Conservation (phyloP, 2,329 filamentous ascomycete genomes). For the Phoma sp. region DNA sequence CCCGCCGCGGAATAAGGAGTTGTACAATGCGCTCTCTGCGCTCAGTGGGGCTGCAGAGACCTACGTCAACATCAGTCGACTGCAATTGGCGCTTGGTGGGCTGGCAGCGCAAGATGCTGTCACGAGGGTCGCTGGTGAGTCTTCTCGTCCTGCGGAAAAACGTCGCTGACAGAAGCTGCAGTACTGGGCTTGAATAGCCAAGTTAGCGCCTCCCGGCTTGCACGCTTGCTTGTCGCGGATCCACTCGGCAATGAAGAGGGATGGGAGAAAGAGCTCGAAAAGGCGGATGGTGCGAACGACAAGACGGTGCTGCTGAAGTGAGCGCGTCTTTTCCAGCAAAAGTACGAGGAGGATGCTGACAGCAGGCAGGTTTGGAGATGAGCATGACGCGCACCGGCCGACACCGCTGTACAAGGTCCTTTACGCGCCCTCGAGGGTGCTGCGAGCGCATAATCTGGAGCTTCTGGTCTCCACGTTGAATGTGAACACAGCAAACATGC, state of each 20-base stretch:
- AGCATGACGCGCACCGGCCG: slow-evolving; percentile 52
- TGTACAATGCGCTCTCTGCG: slow-evolving; percentile 64
- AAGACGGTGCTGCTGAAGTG: slow-evolving; percentile 51
- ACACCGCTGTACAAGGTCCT: slow-evolving; percentile 66
- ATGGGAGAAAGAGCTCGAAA: slow-evolving; percentile 53
- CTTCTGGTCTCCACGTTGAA: slow-evolving; percentile 63
- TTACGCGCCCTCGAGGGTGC: slow-evolving; percentile 65
- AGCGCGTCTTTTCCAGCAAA: not conserved
- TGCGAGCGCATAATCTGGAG: slow-evolving; percentile 69
- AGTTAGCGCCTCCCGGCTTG: slow-evolving; percentile 66
- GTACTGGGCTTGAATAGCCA: slow-evolving; percentile 60
- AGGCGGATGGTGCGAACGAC: slow-evolving; percentile 38
- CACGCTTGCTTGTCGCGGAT: slow-evolving; percentile 64
- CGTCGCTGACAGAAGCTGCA: slow-evolving; percentile 32
- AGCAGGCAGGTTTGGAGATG: slow-evolving; percentile 60
- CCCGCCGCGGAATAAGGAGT: slow-evolving; percentile 59
- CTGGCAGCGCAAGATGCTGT: slow-evolving; percentile 61
- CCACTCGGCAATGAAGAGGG: slow-evolving; percentile 48
- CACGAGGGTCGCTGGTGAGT: slow-evolving; percentile 61
- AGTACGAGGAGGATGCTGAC: slow-evolving; percentile 18
- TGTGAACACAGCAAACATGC: slow-evolving; percentile 48
- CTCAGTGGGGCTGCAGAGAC: slow-evolving; percentile 67
- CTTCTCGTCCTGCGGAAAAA: slow-evolving; percentile 17
- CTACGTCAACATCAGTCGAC: slow-evolving; percentile 69
- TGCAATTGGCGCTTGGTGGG: slow-evolving; percentile 74